Base-by-base conservation (phyloP, 441 rosid species). In the Omphalea diandra region DNA sequence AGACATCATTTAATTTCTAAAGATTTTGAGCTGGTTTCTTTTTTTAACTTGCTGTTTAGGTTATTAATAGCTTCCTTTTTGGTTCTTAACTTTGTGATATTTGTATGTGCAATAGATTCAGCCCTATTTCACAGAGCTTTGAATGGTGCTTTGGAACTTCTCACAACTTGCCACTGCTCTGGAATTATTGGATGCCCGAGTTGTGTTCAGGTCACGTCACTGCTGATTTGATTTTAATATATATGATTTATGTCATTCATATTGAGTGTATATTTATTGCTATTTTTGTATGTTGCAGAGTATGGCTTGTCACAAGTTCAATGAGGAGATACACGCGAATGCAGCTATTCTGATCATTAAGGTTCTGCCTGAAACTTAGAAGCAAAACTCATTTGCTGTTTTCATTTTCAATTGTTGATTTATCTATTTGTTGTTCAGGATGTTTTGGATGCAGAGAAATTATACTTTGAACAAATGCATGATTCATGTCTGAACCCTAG, bases 281-380 rank as follows among this genome's bases (percentile, higher is more conserved):
- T 60, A 27, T n/a, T 62, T 67, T 50, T 67, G 32, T 36, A 36
- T 55, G 69, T 61, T 71, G 71, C 82, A 92, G 97, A 87, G 81
- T 75, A 67, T 80, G 69, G 84, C 79, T 68, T 92, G 98, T 76
- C 87, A 79, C 3, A 90, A 85, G 78, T 87, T 85, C 79, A 94
- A 94, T 64, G 97, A 92, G 74, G 90, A 83, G 69, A 63, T 94
- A 73, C 85, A 87, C 81, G 92, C 90, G 86, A 85, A 80, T 44
- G 93, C 97, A 32, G 98, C 93, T 71, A 87, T 90, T 73, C 70
- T 79, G 77, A 90, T 92, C 70, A 85, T 90, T 46, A 74, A 88
- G 97, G 96, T 92, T 64, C 43, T 63, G 43, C 65, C 43, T 46
- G 58, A 43, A 73, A 65, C 72, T 58, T 27, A 18, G 46, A 54